Percentiles rank a stretch among this genome's conserved stretches.
Evolutionary conservation across 805 yeast genomes (phyloP).

Genomic region (Ogataea dorogensis): DNA sequence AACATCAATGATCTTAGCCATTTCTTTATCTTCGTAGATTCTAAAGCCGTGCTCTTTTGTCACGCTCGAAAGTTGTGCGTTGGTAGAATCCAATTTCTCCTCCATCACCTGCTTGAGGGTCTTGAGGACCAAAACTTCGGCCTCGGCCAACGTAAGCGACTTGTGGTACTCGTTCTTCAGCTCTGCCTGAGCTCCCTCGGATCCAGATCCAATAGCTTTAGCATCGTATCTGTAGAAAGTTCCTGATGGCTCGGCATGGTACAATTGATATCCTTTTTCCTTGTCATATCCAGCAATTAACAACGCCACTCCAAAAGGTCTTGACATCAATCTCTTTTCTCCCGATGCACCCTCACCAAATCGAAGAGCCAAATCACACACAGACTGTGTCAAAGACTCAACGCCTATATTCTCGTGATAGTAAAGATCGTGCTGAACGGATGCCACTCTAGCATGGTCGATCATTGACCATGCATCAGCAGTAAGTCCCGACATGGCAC

Average conservation of each 20-base stretch:
- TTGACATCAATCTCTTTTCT: constrained; percentile 91
- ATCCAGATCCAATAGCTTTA: constrained; percentile 97
- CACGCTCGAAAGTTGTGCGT: constrained; percentile 92
- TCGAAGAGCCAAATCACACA: constrained; percentile 93
- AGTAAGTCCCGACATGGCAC: constrained; percentile 98
- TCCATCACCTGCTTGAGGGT: constrained; percentile 98
- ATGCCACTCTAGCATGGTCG: constrained; percentile 92
- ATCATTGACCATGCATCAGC: constrained; percentile 99
- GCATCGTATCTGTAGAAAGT: constrained; percentile 97
- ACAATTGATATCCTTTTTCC: constrained; percentile 92
- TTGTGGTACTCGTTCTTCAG: constrained; percentile 94
- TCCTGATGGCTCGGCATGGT: constrained; percentile 99
- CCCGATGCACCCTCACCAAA: constrained; percentile 98
- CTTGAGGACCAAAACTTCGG: constrained; percentile 84
- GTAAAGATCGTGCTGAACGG: constrained; percentile 83
- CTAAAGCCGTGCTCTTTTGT: constrained; percentile 84
- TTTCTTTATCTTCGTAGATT: constrained; percentile 78
- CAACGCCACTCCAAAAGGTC: constrained; percentile 98
- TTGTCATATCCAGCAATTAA: constrained; percentile 92
- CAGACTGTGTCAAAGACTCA: constrained; percentile 92
- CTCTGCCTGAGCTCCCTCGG: constrained; percentile 99
- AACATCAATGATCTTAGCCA: constrained; percentile 74
- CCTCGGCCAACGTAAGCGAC: constrained; percentile 86
- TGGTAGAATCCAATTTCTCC: constrained; percentile 91
- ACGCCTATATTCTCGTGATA: constrained; percentile 91